Percentiles rank a stretch among this genome's conserved stretches.
Conservation (phyloP, 495 filamentous ascomycete genomes). For the Apodospora peruviana region DNA sequence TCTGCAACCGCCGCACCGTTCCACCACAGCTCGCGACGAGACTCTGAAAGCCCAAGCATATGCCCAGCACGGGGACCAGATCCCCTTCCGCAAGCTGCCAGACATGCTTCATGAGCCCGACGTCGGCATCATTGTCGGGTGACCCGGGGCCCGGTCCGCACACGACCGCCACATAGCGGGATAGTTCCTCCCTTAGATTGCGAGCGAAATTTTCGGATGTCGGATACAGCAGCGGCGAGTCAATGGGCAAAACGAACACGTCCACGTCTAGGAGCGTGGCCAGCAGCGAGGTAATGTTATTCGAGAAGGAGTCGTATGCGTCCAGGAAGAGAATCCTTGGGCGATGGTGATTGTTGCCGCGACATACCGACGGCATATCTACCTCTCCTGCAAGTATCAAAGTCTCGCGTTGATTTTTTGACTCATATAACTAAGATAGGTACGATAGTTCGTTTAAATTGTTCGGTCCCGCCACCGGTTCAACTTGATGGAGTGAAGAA, state of each 20-base stretch:
- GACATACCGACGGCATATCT: slow-evolving; percentile 2
- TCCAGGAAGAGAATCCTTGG: slow-evolving; percentile 76
- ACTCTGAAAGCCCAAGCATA: slow-evolving; percentile 91
- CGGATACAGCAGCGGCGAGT: slow-evolving; percentile 39
- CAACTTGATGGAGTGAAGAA: too few relatives aligned
- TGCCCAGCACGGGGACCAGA: slow-evolving; percentile 71
- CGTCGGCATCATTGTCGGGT: slow-evolving; percentile 53
- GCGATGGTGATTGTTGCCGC: not conserved
- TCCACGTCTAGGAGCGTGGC: slow-evolving; percentile 56
- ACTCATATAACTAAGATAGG: too few relatives aligned
- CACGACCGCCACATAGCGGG: slow-evolving; percentile 67
- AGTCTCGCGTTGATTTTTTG: too few relatives aligned
- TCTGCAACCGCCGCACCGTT: slow-evolving; percentile 52
- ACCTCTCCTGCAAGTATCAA: too few relatives aligned
- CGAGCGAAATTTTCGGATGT: not conserved
- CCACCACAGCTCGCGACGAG: slow-evolving; percentile 64
- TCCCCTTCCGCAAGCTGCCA: slow-evolving; percentile 60
- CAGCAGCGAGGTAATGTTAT: slow-evolving; percentile 82
- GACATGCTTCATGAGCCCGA: slow-evolving; percentile 72
- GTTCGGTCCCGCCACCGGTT: too few relatives aligned
- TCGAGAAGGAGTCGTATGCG: slow-evolving; percentile 92
- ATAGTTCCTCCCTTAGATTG: slow-evolving; percentile 33
- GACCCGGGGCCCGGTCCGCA: slow-evolving; percentile 77
- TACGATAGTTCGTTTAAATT: too few relatives aligned
- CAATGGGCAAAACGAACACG: slow-evolving; percentile 69